A percentile compares a stretch with the other conserved stretches of the same genome.
Evolutionary conservation across 352 stramenopile genomes (phyloP).

Genomic region (Phytophthora kernoviae): DNA sequence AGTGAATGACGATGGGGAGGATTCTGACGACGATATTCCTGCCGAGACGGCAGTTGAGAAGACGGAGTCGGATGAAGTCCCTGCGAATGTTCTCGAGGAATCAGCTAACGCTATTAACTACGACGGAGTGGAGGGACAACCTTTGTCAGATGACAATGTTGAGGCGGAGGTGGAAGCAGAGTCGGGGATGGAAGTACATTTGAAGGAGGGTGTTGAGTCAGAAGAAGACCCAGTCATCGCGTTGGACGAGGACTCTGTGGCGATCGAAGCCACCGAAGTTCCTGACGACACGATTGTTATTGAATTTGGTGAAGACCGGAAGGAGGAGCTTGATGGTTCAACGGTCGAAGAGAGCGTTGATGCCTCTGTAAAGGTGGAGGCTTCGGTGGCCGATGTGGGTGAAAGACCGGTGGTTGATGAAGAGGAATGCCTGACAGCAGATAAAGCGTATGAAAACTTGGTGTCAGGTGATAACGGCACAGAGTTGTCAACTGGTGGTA

Average conservation of each 20-base stretch:
- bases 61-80: constrained; percentile 1
- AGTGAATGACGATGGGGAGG: not conserved
- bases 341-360: not conserved
- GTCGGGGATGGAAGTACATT: not conserved
- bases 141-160: not conserved
- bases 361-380: not conserved
- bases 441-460: too few relatives aligned
- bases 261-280: constrained; percentile 23
- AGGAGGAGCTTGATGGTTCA: constrained; percentile 5
- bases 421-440: too few relatives aligned
- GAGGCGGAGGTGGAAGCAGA: constrained; percentile 13
- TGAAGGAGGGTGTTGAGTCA: not conserved
- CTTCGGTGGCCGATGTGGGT: not conserved
- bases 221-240: constrained; percentile 9
- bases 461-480: too few relatives aligned
- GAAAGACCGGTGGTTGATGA: not conserved
- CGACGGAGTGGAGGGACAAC: not conserved
- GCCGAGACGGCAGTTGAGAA: constrained; percentile 1
- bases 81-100: constrained; percentile 1
- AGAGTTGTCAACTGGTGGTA: too few relatives aligned
- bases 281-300: constrained; percentile 2
- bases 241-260: constrained; percentile 15
- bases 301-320: constrained; percentile 2
- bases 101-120: too few relatives aligned
- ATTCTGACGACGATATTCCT: not conserved